Evolutionary conservation across 495 filamentous ascomycete genomes (phyloP), one percentile per base, ranked within the genome.

Genomic region (Penicillium pulvis): DNA sequence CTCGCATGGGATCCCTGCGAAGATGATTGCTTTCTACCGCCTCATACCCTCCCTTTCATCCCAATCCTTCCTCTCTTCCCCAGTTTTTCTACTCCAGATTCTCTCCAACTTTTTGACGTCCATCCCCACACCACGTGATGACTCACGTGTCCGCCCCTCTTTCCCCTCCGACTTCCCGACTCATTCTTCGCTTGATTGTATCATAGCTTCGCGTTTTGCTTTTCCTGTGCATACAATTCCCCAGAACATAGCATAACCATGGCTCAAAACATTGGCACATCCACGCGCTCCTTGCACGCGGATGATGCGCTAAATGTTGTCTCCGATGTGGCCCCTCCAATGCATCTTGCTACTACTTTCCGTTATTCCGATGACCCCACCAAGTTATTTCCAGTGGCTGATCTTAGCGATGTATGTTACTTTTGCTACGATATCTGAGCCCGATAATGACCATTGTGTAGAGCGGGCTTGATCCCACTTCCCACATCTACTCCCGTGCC

Each of bases 291-390:
- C n/a, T 79, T 98, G 58, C 93, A 98, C 75, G 91, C 88, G 51
- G 93, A 96, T 62, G 91, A 96, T 75, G 76, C 74, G 60, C 78
- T 93, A 54, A 89, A 90, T 75, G 72, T 77, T 46, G 83, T 83
- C 63, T 77, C 82, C 43, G 90, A 92, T 67, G 89, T 97, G 43
- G 90, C 92, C 35, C 92, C 93, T 52, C 82, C 92, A 1, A 79
- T 97, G 62, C 93, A 96, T 71, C 81, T 93, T 62, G 88, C 91
- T 45, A 95, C 93, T 14, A 97, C 90, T 16, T 97, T 90, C 74
- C 86, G 91, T 56, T 98, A 97, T 69, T 75, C 83, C 28, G 65
- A 75, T 12, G 78, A 93, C 67, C 91, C 91, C 2, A 77, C 85
- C 8, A 63, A 83, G 2, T 79, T 95, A 46, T 60, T 75, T 39